Percentiles rank a stretch among this genome's conserved stretches.
Conservation (phyloP, 192 early-diverging fungal species). For the Jimgerdemannia lactiflua region DNA sequence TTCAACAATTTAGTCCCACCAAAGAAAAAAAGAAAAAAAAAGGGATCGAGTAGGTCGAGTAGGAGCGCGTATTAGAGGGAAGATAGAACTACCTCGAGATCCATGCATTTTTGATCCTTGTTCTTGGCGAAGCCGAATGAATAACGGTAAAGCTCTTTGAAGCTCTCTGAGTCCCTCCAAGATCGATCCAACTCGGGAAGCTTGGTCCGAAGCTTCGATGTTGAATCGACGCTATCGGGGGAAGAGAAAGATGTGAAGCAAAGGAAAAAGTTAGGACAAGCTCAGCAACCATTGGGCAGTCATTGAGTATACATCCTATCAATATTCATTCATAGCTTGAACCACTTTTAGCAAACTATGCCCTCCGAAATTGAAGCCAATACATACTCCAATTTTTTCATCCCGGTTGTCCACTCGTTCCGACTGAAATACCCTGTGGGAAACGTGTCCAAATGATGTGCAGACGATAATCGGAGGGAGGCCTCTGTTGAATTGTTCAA, state of each 20-base stretch:
- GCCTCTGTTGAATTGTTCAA: background rate
- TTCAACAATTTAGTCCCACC: no score
- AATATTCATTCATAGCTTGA: no score
- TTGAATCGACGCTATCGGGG: background rate
- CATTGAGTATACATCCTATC: no score
- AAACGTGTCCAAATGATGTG: background rate
- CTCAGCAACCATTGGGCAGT: no score
- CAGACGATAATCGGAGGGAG: no score
- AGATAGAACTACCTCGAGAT: conserved; percentile 44
- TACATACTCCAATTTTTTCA: background rate
- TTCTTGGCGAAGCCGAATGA: conserved; percentile 64
- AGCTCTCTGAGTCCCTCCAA: conserved; percentile 33
- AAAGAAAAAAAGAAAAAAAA: background rate
- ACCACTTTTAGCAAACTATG: no score
- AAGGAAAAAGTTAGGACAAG: background rate
- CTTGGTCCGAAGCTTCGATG: background rate
- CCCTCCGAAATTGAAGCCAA: background rate
- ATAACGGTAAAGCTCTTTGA: conserved; percentile 61
- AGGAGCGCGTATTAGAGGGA: background rate
- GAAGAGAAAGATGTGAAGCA: background rate
- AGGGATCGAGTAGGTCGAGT: no score
- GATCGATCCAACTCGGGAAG: conserved; percentile 17
- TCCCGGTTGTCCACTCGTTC: background rate
- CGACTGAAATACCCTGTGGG: background rate
- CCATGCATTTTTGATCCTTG: conserved; percentile 56